phyloP scores from a whole-genome alignment of 2,329 filamentous ascomycete genomes.

The Penicillium sclerotigenum region DNA sequence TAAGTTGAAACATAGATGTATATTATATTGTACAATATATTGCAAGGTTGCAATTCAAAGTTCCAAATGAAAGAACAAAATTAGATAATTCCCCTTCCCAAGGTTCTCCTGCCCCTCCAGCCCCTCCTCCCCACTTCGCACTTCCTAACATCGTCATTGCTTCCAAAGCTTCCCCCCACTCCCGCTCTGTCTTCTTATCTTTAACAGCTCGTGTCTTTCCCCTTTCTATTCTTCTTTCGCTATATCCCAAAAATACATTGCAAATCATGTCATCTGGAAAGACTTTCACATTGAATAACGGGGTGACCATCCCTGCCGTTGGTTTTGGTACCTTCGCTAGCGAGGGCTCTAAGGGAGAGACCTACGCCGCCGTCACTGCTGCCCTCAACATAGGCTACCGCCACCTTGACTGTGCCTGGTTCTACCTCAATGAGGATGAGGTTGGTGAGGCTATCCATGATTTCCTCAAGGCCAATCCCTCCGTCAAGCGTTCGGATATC shows the following conservation, averaged over 20 bases:
- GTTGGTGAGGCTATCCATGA: conserved; percentile 54
- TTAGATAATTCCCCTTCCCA: conserved; percentile 1
- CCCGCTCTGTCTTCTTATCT: conserved; percentile 6
- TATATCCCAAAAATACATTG: conserved; percentile 30
- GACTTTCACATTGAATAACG: conserved; percentile 55
- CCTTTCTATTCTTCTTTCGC: background rate
- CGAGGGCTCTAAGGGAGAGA: conserved; percentile 60
- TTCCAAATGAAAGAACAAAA: background rate
- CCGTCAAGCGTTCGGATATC: conserved; percentile 50
- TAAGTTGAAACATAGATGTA: too few species aligned
- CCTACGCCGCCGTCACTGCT: conserved; percentile 53
- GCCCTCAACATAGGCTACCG: conserved; percentile 53
- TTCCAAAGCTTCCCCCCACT: conserved; percentile 14
- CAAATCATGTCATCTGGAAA: conserved; percentile 51
- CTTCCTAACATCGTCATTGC: conserved; percentile 20
- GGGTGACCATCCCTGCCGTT: conserved; percentile 59
- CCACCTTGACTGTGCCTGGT: conserved; percentile 56
- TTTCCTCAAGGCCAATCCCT: conserved; percentile 51
- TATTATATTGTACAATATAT: too few species aligned
- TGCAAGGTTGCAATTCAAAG: background rate
- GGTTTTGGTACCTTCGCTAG: conserved; percentile 67
- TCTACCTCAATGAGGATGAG: conserved; percentile 54
- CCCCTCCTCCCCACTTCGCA: conserved; percentile 14
- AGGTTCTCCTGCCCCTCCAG: background rate
- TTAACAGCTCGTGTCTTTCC: conserved; percentile 3